Evolutionary conservation across 306 rosid species (phyloP), one percentile per base, ranked within the genome.

Genomic region (Citrullus mucosospermus): DNA sequence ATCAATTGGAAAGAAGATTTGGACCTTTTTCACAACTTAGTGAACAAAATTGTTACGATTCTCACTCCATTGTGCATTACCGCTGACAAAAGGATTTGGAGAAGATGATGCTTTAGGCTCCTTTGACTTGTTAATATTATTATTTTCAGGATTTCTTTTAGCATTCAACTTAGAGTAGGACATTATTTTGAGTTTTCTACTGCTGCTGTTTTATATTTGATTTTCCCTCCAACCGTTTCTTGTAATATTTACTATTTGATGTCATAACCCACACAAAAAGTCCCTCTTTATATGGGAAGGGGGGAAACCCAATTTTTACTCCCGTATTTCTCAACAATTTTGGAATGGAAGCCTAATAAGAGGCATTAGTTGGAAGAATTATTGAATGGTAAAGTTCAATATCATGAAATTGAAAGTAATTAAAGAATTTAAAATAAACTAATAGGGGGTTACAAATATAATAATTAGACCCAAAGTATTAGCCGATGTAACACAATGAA

Each of bases 21-120:
- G 93, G 73, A 90, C 83, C 36, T 93, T 93, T 84, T 85, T 91
- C 22, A 89, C 96, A 53, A 83, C 98, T n/a, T 93, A 87, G 88
- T 72, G 81, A 69, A 78, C 65, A 43, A 79, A 79, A 73, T 55
- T 18, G 17, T 22, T 44, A 13, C 57, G 22, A 9, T 43, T 12
- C 18, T 68, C 18, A 43, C 56, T 69, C 75, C 75, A 69, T 41
- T 69, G 75, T 43, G 75, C 28, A 9, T 8, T 43, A 44, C 55
- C 54, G 36, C 55, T 20, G 56, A 22, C n/a, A 22, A 44, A 70
- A 70, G 36, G 76, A 46, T 68, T 68, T 41, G 75, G 76, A 44
- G 75, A 69, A 44, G 51, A 69, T n/a, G 73, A 69, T 71, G 58
- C 22, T 25, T 71, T 46, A 46, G 75, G 18, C 38, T 16, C 22